Evolutionary conservation across 2,329 filamentous ascomycete genomes (phyloP).

Genomic region (Xylaria arbuscula): DNA sequence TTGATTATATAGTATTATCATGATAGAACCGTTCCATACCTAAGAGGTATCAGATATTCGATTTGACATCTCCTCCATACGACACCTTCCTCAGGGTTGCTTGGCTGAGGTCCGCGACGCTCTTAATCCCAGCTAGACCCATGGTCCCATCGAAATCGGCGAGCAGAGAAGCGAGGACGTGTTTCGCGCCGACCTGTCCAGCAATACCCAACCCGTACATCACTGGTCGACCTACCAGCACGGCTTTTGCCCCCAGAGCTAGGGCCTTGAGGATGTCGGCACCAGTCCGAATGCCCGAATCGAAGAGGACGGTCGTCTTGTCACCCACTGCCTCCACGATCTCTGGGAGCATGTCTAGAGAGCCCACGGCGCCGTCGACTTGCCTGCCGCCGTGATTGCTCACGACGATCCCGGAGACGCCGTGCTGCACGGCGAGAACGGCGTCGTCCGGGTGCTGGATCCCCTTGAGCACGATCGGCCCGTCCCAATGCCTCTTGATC

Average conservation of each 20-base stretch:
- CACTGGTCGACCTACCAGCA: conserved; percentile 70
- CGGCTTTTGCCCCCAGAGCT: conserved; percentile 64
- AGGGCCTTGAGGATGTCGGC: conserved; percentile 69
- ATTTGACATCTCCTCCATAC: conserved; percentile 51
- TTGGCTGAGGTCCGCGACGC: conserved; percentile 52
- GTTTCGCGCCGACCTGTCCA: conserved; percentile 45
- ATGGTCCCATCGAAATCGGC: conserved; percentile 47
- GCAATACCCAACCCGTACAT: conserved; percentile 56
- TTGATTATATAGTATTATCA: background rate
- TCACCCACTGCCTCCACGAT: conserved; percentile 71
- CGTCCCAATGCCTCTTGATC: conserved; percentile 46
- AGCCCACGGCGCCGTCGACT: conserved; percentile 65
- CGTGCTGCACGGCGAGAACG: conserved; percentile 35
- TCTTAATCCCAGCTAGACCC: conserved; percentile 50
- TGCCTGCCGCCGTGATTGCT: conserved; percentile 70
- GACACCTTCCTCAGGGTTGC: conserved; percentile 50
- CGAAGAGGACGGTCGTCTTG: conserved; percentile 69
- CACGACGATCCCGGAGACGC: conserved; percentile 58
- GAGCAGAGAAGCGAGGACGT: conserved; percentile 45
- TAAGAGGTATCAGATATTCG: conserved; percentile 45
- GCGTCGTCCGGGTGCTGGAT: conserved; percentile 51
- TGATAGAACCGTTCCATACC: background rate
- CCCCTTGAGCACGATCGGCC: conserved; percentile 51
- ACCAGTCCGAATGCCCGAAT: conserved; percentile 68
- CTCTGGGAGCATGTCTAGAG: conserved; percentile 67